Evolutionary conservation across 345 rosid species (phyloP).

Genomic region (Salix udensis): DNA sequence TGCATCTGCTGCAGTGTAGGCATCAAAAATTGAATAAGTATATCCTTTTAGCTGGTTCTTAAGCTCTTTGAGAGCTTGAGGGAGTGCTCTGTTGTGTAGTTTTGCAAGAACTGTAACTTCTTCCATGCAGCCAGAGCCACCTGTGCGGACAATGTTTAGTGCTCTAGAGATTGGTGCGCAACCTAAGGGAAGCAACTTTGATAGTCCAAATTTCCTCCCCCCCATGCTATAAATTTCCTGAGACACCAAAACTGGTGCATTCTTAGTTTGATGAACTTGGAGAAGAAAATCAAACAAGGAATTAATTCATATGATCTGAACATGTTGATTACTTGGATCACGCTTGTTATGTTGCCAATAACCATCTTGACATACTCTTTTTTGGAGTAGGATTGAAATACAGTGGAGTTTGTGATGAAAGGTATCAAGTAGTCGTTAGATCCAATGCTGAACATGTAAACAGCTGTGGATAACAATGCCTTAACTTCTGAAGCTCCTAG

Average conservation of each 20-base stretch:
- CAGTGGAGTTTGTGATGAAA: slow-evolving; percentile 16
- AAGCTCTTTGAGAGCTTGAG: slow-evolving; percentile 10
- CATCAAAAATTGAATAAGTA: slow-evolving; percentile 1
- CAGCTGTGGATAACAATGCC: slow-evolving; percentile 33
- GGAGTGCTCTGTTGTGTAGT: slow-evolving; percentile 29
- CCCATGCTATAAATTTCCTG: slow-evolving; percentile 40
- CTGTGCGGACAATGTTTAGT: not conserved
- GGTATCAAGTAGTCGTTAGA: slow-evolving; percentile 29
- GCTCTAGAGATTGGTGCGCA: slow-evolving; percentile 21
- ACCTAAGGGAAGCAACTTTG: slow-evolving; percentile 22
- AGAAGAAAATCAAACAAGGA: not conserved
- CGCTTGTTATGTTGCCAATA: slow-evolving; percentile 25
- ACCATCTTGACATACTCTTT: slow-evolving; percentile 26
- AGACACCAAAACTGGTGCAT: not conserved
- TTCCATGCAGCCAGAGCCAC: slow-evolving; percentile 18
- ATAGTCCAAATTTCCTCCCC: slow-evolving; percentile 47
- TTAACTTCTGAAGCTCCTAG: slow-evolving; percentile 32
- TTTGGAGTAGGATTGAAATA: slow-evolving; percentile 13
- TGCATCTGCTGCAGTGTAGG: not conserved
- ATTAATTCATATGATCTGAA: no score
- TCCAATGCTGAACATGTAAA: slow-evolving; percentile 41
- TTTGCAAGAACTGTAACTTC: slow-evolving; percentile 11
- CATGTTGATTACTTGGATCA: slow-evolving; percentile 29
- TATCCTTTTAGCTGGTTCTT: slow-evolving; percentile 24
- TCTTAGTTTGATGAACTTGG: not conserved